Conservation (phyloP, 306 rosid genomes). For the Geum urbanum region DNA sequence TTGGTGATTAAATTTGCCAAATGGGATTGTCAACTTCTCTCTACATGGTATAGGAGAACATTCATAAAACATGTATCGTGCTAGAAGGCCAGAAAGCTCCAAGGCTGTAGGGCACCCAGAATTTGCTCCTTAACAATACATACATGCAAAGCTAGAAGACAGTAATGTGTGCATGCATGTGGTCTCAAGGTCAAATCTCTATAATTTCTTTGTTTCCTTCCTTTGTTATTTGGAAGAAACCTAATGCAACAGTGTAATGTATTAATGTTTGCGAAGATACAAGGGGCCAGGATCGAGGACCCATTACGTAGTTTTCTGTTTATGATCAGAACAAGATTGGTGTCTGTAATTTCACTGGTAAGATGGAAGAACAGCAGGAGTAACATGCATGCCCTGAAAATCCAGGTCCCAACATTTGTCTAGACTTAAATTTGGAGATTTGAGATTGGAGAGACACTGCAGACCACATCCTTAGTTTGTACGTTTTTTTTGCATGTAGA, state of each 20-base stretch:
- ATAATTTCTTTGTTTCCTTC: not conserved
- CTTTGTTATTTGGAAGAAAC: not conserved
- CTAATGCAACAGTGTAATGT: not conserved
- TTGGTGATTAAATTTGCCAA: not conserved
- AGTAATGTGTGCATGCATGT: not conserved
- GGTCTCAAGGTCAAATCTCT: conserved; percentile 1
- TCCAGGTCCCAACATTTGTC: not conserved
- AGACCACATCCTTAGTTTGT: not conserved
- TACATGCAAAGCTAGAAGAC: conserved; percentile 5
- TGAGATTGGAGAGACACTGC: not conserved
- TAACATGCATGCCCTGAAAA: not conserved
- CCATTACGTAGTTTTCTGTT: not conserved
- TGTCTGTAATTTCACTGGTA: not conserved
- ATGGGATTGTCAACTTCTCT: conserved; percentile 1
- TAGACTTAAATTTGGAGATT: not conserved
- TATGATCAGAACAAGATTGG: not conserved
- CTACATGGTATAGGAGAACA: not conserved
- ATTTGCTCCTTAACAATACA: not conserved
- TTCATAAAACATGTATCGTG: conserved; percentile 7
- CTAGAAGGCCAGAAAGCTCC: conserved; percentile 8
- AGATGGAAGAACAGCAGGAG: not conserved
- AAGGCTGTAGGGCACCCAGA: conserved; percentile 11
- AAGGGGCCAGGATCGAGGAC: not conserved
- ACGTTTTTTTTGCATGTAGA: not conserved
- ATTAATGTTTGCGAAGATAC: not conserved